Conservation (phyloP, 1,139 yeast genomes). For the Geotrichum klebahnii region DNA sequence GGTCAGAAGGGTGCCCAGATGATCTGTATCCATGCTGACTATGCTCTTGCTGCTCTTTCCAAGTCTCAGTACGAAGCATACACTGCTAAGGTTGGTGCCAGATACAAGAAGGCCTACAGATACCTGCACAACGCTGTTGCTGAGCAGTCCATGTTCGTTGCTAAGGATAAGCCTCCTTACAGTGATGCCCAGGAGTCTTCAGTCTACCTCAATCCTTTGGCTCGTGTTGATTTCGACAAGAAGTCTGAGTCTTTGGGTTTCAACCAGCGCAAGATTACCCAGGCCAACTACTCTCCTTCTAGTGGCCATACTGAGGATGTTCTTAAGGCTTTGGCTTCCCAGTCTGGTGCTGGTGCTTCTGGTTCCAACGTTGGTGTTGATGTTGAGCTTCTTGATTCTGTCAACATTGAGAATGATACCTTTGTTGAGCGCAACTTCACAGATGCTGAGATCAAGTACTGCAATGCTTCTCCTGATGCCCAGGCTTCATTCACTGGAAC, state of each 20-base stretch:
- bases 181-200: slow-evolving; percentile 76
- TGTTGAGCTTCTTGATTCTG: slow-evolving; percentile 78
- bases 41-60: slow-evolving; percentile 79
- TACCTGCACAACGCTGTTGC: slow-evolving; percentile 95
- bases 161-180: slow-evolving; percentile 93
- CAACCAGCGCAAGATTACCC: slow-evolving; percentile 41
- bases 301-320: slow-evolving; percentile 43
- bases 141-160: slow-evolving; percentile 84
- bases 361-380: slow-evolving; percentile 91
- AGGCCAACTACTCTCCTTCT: slow-evolving; percentile 37
- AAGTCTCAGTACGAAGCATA: slow-evolving; percentile 65
- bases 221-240: slow-evolving; percentile 61
- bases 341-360: slow-evolving; percentile 51
- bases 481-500: slow-evolving; percentile 94
- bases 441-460: slow-evolving; percentile 69
- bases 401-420: slow-evolving; percentile 81
- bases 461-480: slow-evolving; percentile 59
- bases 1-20: slow-evolving; percentile 99
- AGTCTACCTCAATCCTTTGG: slow-evolving; percentile 94
- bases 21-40: slow-evolving; percentile 85
- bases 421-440: slow-evolving; percentile 92
- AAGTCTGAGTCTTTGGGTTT: slow-evolving; percentile 50
- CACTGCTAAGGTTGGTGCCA: slow-evolving; percentile 62
- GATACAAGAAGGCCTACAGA: slow-evolving; percentile 89
- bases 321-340: slow-evolving; percentile 40